Evolutionary conservation across 495 filamentous ascomycete species (phyloP), one percentile per base, ranked within the genome.

Genomic region (Hypoxylon lienhwacheense): DNA sequence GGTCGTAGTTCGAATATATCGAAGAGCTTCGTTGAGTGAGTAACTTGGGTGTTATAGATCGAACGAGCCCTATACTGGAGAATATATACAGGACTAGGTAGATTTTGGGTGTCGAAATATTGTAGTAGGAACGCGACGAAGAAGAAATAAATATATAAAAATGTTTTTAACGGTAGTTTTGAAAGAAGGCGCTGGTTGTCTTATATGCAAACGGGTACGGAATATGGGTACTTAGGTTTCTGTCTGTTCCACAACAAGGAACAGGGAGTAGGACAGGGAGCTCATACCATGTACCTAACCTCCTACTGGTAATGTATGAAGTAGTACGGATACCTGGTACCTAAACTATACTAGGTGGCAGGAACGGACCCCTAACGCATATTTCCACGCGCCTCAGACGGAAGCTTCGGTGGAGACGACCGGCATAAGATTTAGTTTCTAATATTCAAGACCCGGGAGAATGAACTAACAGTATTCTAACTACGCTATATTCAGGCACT

Each of bases 311-410:
- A n/a, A n/a, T n/a, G n/a, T n/a, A n/a, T n/a, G n/a, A n/a, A n/a
- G n/a, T n/a, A n/a, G n/a, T n/a, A n/a, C n/a, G n/a, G n/a, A n/a
- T n/a, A n/a, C n/a, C n/a, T n/a, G n/a, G n/a, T n/a, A n/a, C n/a
- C n/a, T n/a, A n/a, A n/a, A n/a, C n/a, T n/a, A n/a, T n/a, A n/a
- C n/a, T n/a, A n/a, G n/a, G n/a, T n/a, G n/a, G n/a, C n/a, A 61
- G 41, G 57, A 51, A 55, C 57, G 50, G 46, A 48, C 50, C 51
- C 46, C 52, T 55, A 51, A 36, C 41, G 50, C 41, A 55, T 33
- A 54, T 31, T 50, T 60, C 39, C 19, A 41, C 58, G 58, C 52
- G 58, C 52, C 52, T 61, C 58, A 55, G 52, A 61, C 58, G 58
- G 58, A 52, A 46, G 52, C 58, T 52, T 52, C 58, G 55, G 51